Conservation (phyloP, 2,329 filamentous ascomycete genomes). For the Aspergillus sp. region DNA sequence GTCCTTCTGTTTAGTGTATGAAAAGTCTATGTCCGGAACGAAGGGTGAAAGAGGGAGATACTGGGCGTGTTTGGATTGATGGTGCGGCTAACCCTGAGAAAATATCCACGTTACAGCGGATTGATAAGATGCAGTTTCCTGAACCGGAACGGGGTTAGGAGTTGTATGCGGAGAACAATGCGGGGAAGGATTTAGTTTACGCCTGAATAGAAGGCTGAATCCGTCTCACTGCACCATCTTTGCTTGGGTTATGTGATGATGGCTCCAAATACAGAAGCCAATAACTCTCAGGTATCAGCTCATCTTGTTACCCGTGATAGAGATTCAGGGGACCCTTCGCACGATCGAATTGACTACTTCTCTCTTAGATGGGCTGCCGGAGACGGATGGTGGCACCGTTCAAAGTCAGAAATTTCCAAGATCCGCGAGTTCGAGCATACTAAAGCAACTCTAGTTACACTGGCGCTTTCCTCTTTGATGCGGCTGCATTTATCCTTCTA, state of each 20-base stretch:
- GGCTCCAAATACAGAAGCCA: not conserved
- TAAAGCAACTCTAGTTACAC: slow-evolving; percentile 41
- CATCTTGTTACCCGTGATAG: not conserved
- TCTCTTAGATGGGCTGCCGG: slow-evolving; percentile 2
- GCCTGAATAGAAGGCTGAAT: not conserved
- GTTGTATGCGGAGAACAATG: not conserved
- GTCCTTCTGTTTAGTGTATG: no score
- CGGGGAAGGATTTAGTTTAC: not conserved
- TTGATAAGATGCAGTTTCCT: not conserved
- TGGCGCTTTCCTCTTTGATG: slow-evolving; percentile 62
- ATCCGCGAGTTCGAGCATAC: not conserved
- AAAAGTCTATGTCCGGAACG: no score
- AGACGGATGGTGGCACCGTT: slow-evolving; percentile 3
- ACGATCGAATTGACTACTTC: not conserved
- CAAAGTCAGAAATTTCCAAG: not conserved
- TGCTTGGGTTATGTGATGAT: not conserved
- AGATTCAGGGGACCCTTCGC: not conserved
- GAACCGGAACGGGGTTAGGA: not conserved
- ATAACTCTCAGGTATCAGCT: not conserved
- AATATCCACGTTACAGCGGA: not conserved
- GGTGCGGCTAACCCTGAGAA: no score
- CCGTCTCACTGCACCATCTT: not conserved
- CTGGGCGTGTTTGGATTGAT: no score
- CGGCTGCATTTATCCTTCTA: slow-evolving; percentile 61
- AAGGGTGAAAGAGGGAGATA: no score